Evolutionary conservation across 2,329 filamentous ascomycete genomes (phyloP).

Genomic region (Aschersonia sp.): DNA sequence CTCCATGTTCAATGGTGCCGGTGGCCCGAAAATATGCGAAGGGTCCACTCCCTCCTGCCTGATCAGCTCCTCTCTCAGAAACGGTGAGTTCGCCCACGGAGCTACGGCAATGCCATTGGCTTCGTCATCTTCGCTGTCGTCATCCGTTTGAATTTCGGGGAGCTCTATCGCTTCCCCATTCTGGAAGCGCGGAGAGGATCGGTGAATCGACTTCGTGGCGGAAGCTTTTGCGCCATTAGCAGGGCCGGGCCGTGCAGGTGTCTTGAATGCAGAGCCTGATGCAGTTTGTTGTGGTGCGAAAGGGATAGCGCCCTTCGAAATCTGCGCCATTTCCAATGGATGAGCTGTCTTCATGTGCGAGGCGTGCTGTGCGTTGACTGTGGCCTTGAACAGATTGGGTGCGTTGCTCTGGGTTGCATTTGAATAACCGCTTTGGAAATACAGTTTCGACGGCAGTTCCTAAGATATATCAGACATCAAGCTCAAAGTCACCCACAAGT

Average conservation of each 20-base stretch:
- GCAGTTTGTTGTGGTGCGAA: slow-evolving; percentile 60
- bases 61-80: slow-evolving; percentile 59
- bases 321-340: slow-evolving; percentile 72
- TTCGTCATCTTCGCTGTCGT: slow-evolving; percentile 66
- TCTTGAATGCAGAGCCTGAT: slow-evolving; percentile 47
- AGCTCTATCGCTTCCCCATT: slow-evolving; percentile 84
- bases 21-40: slow-evolving; percentile 74
- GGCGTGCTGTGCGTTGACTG: slow-evolving; percentile 52
- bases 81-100: slow-evolving; percentile 79
- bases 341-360: slow-evolving; percentile 48
- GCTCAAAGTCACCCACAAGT: background rate
- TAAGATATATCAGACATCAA: slow-evolving; percentile 14
- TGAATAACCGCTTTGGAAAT: slow-evolving; percentile 46
- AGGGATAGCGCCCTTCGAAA: slow-evolving; percentile 77
- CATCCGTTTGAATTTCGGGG: slow-evolving; percentile 90
- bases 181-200: slow-evolving; percentile 71
- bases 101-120: slow-evolving; percentile 43
- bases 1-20: slow-evolving; percentile 82
- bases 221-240: slow-evolving; percentile 33
- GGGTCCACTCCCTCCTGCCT: slow-evolving; percentile 79
- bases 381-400: slow-evolving; percentile 49
- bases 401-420: slow-evolving; percentile 38
- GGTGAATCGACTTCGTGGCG: slow-evolving; percentile 39
- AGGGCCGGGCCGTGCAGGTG: slow-evolving; percentile 43
- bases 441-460: slow-evolving; percentile 45